These are phyloP conservation scores for Aristolochia contorta DNA, from an alignment of 164 flowering plant species.

Conservation along the genomic window DNA sequence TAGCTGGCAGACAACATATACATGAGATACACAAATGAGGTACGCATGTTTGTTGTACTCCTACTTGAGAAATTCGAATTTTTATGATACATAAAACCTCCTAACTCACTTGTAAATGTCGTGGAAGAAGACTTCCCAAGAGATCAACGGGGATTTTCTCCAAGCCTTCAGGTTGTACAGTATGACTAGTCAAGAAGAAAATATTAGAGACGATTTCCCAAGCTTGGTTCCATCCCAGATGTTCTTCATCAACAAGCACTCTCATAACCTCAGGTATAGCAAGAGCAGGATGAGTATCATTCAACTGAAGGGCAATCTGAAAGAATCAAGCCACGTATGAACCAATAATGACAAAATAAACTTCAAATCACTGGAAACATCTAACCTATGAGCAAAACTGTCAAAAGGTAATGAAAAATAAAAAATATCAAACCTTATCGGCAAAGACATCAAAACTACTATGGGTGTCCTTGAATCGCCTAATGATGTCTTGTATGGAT, in stretches of 20 bases:
- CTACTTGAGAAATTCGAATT: too few species aligned
- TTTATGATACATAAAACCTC: neutral
- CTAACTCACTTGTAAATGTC: conserved; percentile 41
- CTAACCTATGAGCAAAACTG: neutral
- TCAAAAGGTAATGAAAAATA: neutral
- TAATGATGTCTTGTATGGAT: conserved; percentile 50
- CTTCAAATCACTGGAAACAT: neutral
- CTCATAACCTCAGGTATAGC: conserved; percentile 49
- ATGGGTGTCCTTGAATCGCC: conserved; percentile 44
- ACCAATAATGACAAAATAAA: neutral
- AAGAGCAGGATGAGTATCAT: conserved; percentile 56
- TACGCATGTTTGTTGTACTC: too few species aligned
- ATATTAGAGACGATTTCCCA: conserved; percentile 36
- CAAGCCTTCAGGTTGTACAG: conserved; percentile 39
- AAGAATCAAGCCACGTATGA: neutral
- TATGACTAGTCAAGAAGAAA: conserved; percentile 45
- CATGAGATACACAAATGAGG: too few species aligned
- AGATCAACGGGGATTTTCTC: conserved; percentile 51
- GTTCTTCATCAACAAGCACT: conserved; percentile 46
- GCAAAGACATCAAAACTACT: conserved; percentile 33
- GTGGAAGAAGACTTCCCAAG: conserved; percentile 47
- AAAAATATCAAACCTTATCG: conserved; percentile 30
- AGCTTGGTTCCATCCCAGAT: conserved; percentile 40
- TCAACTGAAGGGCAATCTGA: conserved; percentile 52
- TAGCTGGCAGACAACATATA: too few species aligned